Evolutionary conservation across 106 monocot species (phyloP), one percentile per base, ranked within the genome.

Genomic region (Hemerocallis citrina): DNA sequence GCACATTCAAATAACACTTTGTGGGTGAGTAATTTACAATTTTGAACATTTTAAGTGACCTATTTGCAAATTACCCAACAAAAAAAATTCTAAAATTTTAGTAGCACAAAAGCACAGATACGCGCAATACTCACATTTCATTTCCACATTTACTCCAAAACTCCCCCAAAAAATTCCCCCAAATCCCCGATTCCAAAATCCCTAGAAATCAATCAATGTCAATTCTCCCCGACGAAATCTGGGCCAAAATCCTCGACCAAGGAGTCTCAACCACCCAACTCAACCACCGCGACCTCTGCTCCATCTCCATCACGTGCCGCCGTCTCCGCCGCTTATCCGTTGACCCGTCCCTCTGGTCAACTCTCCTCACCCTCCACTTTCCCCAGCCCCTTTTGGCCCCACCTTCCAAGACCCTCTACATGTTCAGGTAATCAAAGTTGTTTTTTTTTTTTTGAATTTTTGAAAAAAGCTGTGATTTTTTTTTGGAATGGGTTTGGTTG

Each of bases 201-300:
- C n/a, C n/a, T n/a, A n/a, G n/a, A n/a, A n/a, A n/a, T n/a, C n/a
- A n/a, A n/a, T 10, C 73, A 29, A 86, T 92, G 93, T 48, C 81
- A 57, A 58, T 61, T 11, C 69, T 98, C 3, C 96, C 96, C 5
- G 87, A 88, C 72, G 91, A 98, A 69, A 16, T 98, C 5, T 98
- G 96, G 96, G 41, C 35, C 50, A 69, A 62, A 29, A 77, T 98
- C 33, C 67, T 98, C 47, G 87, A 84, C 59, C 35, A 64, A 28
- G 96, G 91, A 1, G 40, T 69, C 10, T 52, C 54, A 15, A 42
- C 58, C 38, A 55, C 69, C 31, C 39, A 34, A 1, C 23, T 98
- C 33, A 67, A 61, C 64, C 72, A 65, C 73, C 76, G 79, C 20
- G 96, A 98, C 56, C 77, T 98, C 27, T 98, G 96, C 75, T 73